Percentiles rank a stretch among this genome's conserved stretches.
Evolutionary conservation across 208 protist genomes (phyloP).

Genomic region (Porcisia hertigi): DNA sequence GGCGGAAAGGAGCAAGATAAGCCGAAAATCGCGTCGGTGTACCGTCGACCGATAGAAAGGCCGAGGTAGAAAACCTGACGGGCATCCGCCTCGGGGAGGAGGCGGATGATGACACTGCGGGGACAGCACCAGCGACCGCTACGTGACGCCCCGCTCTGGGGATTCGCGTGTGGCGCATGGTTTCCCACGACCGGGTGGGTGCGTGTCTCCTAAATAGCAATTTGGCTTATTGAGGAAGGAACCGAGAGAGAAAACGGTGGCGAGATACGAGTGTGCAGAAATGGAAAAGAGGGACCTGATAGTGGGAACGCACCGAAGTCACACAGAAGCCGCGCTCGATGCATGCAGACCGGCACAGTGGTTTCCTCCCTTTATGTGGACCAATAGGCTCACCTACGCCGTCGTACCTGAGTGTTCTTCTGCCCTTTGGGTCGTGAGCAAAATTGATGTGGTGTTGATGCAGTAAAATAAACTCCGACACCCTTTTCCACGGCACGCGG

Average conservation of each 20-base stretch:
- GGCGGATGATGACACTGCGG: not conserved
- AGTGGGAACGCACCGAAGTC: not conserved
- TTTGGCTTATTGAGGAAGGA: not conserved
- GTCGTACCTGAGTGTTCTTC: not conserved
- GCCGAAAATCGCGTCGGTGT: not conserved
- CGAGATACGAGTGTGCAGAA: not conserved
- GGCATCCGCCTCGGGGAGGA: not conserved
- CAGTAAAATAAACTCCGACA: not conserved
- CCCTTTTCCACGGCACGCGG: not conserved
- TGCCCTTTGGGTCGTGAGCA: not conserved
- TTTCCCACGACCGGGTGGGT: not conserved
- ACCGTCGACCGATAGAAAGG: not conserved
- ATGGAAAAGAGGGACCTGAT: not conserved
- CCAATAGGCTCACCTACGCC: not conserved
- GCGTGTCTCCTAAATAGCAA: not conserved
- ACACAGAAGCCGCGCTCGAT: not conserved
- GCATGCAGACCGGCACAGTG: not conserved
- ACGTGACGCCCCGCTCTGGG: not conserved
- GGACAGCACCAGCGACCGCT: not conserved
- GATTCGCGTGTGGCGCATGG: not conserved
- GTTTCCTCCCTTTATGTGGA: not conserved
- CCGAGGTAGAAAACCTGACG: not conserved
- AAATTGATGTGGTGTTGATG: not conserved
- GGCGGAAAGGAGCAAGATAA: slow-evolving; percentile 9
- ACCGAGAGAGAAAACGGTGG: not conserved